Evolutionary conservation across 1,284 basidiomycete genomes (phyloP).

Genomic region (Tausonia pullulans): DNA sequence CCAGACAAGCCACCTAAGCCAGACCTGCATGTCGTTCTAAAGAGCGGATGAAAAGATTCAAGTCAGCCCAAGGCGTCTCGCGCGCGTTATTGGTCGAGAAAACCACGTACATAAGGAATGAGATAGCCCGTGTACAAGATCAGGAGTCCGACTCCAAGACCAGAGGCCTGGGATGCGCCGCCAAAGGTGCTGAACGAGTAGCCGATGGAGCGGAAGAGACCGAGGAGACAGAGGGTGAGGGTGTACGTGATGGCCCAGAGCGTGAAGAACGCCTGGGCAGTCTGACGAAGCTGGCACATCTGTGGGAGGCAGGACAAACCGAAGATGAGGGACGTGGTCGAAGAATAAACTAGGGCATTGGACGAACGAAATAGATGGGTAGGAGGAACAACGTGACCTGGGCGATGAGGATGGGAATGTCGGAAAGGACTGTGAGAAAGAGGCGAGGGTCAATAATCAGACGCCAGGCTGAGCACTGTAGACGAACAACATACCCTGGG

Average conservation of each 20-base stretch:
- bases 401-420: constrained; percentile 51
- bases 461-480: too few species aligned
- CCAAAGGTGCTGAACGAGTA: constrained; percentile 15
- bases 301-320: too few species aligned
- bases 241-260: constrained; percentile 13
- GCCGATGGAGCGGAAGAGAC: constrained; percentile 1
- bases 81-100: background rate
- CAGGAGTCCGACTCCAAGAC: constrained; percentile 15
- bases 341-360: too few species aligned
- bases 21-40: constrained; percentile 3
- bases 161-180: constrained; percentile 13
- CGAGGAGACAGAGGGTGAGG: background rate
- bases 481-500: constrained; percentile 36
- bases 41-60: background rate
- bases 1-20: constrained; percentile 15
- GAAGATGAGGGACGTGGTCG: too few species aligned
- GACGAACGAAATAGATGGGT: constrained; percentile 29
- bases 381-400: constrained; percentile 38
- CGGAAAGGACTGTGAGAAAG: constrained; percentile 41
- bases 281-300: constrained; percentile 5
- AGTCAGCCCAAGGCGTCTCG: background rate
- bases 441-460: too few species aligned
- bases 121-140: constrained; percentile 15
- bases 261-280: constrained; percentile 11
- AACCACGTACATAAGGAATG: background rate